Evolutionary conservation across 2,329 filamentous ascomycete genomes (phyloP).

Genomic region (Byssoonygena ceratinophila): DNA sequence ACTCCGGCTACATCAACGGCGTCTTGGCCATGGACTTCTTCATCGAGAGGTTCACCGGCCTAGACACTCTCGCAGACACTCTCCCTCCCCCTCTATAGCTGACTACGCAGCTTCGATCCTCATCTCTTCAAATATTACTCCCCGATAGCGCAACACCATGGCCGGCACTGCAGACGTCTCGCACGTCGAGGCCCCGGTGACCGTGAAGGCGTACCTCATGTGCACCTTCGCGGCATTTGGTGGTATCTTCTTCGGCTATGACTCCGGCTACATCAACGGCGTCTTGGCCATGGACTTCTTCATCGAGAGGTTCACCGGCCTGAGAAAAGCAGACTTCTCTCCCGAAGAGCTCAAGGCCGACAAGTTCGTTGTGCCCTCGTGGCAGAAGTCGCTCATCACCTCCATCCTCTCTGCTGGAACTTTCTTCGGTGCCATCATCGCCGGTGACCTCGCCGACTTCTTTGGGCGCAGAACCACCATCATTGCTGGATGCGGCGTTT

Average conservation of each 20-base stretch:
- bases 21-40: constrained; percentile 44
- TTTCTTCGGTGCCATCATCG: constrained; percentile 68
- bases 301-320: constrained; percentile 22
- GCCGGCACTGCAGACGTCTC: constrained; percentile 40
- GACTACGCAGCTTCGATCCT: background rate
- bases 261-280: constrained; percentile 47
- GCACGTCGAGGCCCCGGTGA: constrained; percentile 50
- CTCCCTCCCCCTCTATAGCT: background rate
- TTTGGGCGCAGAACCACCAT: constrained; percentile 57
- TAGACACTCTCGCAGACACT: constrained; percentile 7
- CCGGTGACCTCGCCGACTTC: constrained; percentile 65
- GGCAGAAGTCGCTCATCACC: constrained; percentile 52
- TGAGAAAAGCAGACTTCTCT: constrained; percentile 22
- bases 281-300: constrained; percentile 44
- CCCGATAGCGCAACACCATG: constrained; percentile 7
- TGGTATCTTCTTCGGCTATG: constrained; percentile 52
- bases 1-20: constrained; percentile 47
- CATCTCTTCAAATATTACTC: background rate
- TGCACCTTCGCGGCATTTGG: constrained; percentile 52
- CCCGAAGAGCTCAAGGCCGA: background rate
- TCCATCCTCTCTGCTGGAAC: constrained; percentile 69
- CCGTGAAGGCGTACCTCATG: constrained; percentile 50
- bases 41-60: constrained; percentile 22
- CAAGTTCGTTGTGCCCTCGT: constrained; percentile 37
- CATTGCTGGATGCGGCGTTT: constrained; percentile 61